Percentiles rank a stretch among this genome's conserved stretches.
phyloP scores from a whole-genome alignment of 2,329 filamentous ascomycete species.

The Neopestalotiopsis rosae region DNA sequence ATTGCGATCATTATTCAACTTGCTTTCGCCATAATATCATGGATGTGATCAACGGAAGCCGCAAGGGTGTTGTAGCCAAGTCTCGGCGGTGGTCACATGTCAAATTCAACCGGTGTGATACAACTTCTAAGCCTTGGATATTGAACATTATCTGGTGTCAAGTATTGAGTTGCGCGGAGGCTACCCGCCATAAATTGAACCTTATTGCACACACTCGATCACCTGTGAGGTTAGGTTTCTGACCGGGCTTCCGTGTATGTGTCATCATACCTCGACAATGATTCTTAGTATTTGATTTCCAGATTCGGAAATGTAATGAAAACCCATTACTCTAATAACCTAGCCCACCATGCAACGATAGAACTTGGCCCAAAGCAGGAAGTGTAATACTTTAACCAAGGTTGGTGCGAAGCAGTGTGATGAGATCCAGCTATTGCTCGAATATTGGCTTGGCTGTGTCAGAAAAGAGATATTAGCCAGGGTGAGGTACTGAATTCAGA shows the following conservation, averaged over 20 bases:
- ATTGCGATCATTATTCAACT: too few species aligned
- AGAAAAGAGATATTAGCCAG: neutral
- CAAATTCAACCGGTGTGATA: neutral
- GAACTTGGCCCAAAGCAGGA: neutral
- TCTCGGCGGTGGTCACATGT: neutral
- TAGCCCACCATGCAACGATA: neutral
- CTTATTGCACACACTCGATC: too few species aligned
- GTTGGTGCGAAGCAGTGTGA: neutral
- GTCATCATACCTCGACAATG: too few species aligned
- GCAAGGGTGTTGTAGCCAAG: neutral
- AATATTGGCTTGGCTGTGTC: neutral
- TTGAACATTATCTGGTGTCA: too few species aligned
- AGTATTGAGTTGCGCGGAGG: too few species aligned
- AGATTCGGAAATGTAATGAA: neutral
- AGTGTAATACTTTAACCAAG: neutral
- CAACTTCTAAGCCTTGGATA: too few species aligned
- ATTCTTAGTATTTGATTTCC: neutral
- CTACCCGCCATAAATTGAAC: too few species aligned
- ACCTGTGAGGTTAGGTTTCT: too few species aligned
- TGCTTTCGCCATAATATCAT: neutral
- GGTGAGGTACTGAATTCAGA: neutral
- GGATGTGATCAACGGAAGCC: neutral
- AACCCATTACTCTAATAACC: neutral
- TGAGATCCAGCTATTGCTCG: neutral
- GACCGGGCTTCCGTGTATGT: too few species aligned